A percentile compares a stretch with the other conserved stretches of the same genome.
Evolutionary conservation across 140 eudicot genomes (phyloP).

Genomic region (Oenanthe javanica): DNA sequence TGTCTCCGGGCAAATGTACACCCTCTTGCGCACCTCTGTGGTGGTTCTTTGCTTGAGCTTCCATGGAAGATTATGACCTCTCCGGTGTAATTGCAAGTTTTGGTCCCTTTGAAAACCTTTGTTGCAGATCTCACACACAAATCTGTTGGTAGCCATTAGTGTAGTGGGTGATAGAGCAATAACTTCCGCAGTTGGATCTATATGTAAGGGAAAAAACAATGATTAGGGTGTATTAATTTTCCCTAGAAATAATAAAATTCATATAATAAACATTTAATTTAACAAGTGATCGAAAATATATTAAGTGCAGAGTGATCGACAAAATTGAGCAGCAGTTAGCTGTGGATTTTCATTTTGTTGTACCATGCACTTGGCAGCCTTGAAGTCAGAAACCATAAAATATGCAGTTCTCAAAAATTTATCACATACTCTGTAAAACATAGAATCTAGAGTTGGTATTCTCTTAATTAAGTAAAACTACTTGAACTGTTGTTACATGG

Average conservation of each 20-base stretch:
- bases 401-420: not conserved
- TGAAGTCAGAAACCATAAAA: not conserved
- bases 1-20: constrained; percentile 76
- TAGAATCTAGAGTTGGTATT: not conserved
- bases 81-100: constrained; percentile 66
- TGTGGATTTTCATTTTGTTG: too few relatives aligned
- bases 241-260: too few relatives aligned
- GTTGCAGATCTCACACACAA: constrained; percentile 82
- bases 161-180: constrained; percentile 80
- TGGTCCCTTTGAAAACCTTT: constrained; percentile 94
- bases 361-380: too few relatives aligned
- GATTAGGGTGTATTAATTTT: not conserved
- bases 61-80: constrained; percentile 95
- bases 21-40: constrained; percentile 54
- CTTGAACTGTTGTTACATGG: not conserved
- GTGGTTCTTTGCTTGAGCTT: constrained; percentile 61
- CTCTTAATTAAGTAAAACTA: not conserved
- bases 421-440: not conserved
- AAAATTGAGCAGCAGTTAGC: not conserved
- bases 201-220: not conserved
- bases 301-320: not conserved
- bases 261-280: too few relatives aligned
- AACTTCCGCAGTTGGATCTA: constrained; percentile 84
- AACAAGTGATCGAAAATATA: not conserved
- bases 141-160: constrained; percentile 77